Base-by-base conservation (phyloP, 371 early-diverging fungal genomes). In the Furculomyces boomerangus region DNA sequence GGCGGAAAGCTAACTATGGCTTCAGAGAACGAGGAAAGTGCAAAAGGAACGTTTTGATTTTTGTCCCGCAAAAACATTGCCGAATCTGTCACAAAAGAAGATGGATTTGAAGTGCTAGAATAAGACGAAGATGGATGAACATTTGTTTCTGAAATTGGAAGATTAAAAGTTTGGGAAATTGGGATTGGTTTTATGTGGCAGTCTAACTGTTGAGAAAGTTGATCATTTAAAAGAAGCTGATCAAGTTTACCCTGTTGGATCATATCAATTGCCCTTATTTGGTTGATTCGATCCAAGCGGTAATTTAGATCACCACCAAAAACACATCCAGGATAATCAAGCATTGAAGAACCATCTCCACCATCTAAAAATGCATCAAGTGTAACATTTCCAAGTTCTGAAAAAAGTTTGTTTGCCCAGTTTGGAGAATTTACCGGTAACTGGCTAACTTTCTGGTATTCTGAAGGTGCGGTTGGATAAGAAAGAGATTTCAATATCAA, bases 251-350 rank as follows among this genome's bases (percentile, higher is more conserved):
- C 65, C 27, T 49, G 3, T 29, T 49, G 14, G 50, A 49, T 29
- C 8, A 25, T 7, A 5, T 25, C 18, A 22, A 49, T 28, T 28
- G 50, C 50, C 7, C 16, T 49, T n/a, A 79, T 73, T 25, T 79
- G 72, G 55, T 79, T 76, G 14, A 74, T 67, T 0, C 90, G 58
- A 14, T 72, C 74, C 18, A 94, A 68, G 7, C 97, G 76, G 64
- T 93, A 95, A 63, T 96, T 96, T 53, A 96, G 66, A 65, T 96
- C 97, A n/a, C 97, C 97, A 28, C 89, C 66, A 51, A 67, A 67
- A 44, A 67, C 62, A 53, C 68, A 67, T n/a, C 52, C 58, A 2
- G 68, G 61, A 25, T 67, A 63, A 44, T 67, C 67, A 30, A 61
- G 37, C 28, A 53, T 62, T 1, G 54, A 50, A 51, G 57, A 51